These are phyloP conservation scores for Wickerhamiella siamensis DNA, from an alignment of 805 yeast species.

Conservation along the genomic window DNA sequence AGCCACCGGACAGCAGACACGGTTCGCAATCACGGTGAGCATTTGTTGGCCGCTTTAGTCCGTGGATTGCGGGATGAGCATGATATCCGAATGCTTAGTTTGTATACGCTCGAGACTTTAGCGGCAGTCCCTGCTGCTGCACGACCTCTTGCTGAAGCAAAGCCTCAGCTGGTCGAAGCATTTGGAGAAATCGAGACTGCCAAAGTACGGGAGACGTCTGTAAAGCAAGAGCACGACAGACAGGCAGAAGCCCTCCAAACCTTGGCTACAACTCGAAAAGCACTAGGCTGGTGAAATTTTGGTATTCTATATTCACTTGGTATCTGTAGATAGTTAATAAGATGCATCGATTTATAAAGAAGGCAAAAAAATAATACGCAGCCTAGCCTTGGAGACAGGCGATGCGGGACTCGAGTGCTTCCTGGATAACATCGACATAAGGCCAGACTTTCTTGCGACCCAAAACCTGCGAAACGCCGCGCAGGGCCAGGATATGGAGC, in stretches of 20 bases:
- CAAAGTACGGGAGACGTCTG: conserved; percentile 44
- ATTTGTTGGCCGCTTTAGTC: conserved; percentile 31
- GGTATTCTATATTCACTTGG: background rate
- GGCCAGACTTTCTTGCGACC: conserved; percentile 1
- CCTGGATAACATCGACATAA: background rate
- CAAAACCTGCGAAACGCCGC: background rate
- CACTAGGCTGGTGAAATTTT: too few relatives aligned
- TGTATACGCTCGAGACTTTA: conserved; percentile 32
- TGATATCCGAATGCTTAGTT: conserved; percentile 40
- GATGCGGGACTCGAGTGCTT: background rate
- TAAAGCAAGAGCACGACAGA: conserved; percentile 52
- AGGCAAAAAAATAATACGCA: background rate
- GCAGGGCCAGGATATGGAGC: background rate
- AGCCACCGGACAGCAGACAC: conserved; percentile 12
- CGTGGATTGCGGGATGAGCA: conserved; percentile 48
- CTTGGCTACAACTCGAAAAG: background rate
- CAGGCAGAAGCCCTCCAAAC: conserved; percentile 15
- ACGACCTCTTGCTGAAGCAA: conserved; percentile 6
- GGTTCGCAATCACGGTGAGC: conserved; percentile 6
- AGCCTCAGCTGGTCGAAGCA: conserved; percentile 22
- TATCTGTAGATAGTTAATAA: background rate
- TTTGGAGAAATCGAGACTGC: conserved; percentile 32
- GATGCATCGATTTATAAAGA: too few relatives aligned
- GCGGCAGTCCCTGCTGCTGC: conserved; percentile 24
- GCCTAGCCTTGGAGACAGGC: background rate